Percentiles rank a stretch among this genome's conserved stretches.
Conservation (phyloP, 192 early-diverging fungal genomes). For the Coemansia sp. region DNA sequence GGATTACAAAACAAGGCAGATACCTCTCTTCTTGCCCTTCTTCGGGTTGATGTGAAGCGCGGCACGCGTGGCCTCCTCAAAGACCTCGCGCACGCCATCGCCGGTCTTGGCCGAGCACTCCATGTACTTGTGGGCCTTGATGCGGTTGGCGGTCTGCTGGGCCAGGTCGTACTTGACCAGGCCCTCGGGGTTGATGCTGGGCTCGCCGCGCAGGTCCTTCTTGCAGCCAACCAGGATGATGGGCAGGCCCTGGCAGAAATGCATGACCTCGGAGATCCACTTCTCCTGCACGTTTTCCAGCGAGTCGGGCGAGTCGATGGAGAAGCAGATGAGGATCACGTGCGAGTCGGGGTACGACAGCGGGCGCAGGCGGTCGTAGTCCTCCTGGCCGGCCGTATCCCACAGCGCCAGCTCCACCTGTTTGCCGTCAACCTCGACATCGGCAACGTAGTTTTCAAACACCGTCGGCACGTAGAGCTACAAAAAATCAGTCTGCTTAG, state of each 20-base stretch:
- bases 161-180: slow-evolving; percentile 59
- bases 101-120: slow-evolving; percentile 71
- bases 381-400: slow-evolving; percentile 98
- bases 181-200: slow-evolving; percentile 25
- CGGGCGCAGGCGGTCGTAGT: slow-evolving; percentile 91
- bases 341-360: slow-evolving; percentile 90
- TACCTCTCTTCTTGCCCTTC: slow-evolving; percentile 35
- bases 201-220: slow-evolving; percentile 41
- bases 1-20: slow-evolving; percentile 43
- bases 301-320: slow-evolving; percentile 76
- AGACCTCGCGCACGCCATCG: slow-evolving; percentile 42
- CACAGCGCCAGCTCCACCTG: slow-evolving; percentile 84
- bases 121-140: slow-evolving; percentile 80
- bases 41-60: slow-evolving; percentile 58
- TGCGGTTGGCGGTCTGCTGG: slow-evolving; percentile 69
- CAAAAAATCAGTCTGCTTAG: slow-evolving; percentile 1
- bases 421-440: slow-evolving; percentile 76
- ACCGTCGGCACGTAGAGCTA: slow-evolving; percentile 80
- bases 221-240: slow-evolving; percentile 46
- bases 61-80: slow-evolving; percentile 76
- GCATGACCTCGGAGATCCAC: slow-evolving; percentile 35
- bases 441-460: slow-evolving; percentile 91
- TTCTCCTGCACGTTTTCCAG: slow-evolving; percentile 70
- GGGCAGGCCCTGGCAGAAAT: slow-evolving; percentile 20
- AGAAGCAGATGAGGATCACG: slow-evolving; percentile 91